These are phyloP conservation scores for Penstemon newberryi DNA, from an alignment of 257 asterid species.

Conservation along the genomic window DNA sequence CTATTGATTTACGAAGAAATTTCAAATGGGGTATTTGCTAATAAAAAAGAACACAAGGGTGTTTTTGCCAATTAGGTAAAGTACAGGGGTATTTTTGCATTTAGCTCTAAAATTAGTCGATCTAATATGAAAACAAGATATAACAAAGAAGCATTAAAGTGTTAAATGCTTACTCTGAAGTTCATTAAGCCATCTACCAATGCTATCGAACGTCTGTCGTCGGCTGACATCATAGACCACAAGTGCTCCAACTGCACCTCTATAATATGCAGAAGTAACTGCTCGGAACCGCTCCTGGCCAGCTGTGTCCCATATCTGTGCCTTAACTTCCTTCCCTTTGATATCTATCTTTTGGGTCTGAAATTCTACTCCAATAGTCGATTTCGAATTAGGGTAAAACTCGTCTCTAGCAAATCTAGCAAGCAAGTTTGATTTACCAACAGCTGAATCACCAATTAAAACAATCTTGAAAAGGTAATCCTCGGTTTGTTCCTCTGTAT, in stretches of 20 bases:
- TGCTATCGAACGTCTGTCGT: constrained; percentile 79
- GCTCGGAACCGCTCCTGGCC: constrained; percentile 99
- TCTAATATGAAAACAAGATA: background rate
- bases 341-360: constrained; percentile 92
- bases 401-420: constrained; percentile 95
- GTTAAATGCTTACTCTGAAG: constrained; percentile 75
- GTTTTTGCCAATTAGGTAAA: too few relatives aligned
- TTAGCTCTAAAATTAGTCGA: too few relatives aligned
- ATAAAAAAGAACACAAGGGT: background rate
- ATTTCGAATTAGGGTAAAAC: constrained; percentile 85
- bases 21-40: background rate
- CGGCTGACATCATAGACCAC: constrained; percentile 91
- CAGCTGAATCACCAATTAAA: constrained; percentile 88
- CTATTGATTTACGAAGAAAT: too few relatives aligned
- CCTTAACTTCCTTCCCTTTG: constrained; percentile 87
- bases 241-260: constrained; percentile 99
- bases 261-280: constrained; percentile 91
- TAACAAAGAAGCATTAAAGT: background rate
- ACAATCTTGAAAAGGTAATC: constrained; percentile 88
- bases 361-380: constrained; percentile 96
- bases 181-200: constrained; percentile 90
- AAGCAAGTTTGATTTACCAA: constrained; percentile 93
- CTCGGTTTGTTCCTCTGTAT: constrained; percentile 59
- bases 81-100: too few relatives aligned
- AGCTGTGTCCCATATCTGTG: constrained; percentile 98